Conservation (phyloP, 257 asterid species). For the Solanum acaule region DNA sequence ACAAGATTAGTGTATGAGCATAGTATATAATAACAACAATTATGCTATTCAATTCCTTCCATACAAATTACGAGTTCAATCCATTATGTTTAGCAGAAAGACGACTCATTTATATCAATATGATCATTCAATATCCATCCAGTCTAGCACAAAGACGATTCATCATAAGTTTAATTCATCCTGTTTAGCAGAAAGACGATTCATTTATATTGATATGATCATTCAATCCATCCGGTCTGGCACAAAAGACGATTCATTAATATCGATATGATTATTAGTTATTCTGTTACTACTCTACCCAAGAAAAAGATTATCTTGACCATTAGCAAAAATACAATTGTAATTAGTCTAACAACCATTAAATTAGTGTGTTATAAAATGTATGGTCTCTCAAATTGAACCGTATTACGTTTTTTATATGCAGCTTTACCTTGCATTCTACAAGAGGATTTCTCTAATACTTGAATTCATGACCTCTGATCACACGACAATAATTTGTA, state of each 20-base stretch:
- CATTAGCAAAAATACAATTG: not conserved
- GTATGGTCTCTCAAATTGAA: not conserved
- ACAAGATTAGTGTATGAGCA: not conserved
- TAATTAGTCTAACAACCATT: too few species aligned
- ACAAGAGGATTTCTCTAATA: too few species aligned
- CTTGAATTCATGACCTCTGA: not conserved
- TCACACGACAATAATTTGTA: not conserved
- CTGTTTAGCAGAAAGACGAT: not conserved
- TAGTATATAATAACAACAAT: not conserved
- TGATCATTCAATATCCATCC: not conserved
- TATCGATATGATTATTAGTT: not conserved
- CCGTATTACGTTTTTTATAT: not conserved
- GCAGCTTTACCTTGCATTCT: not conserved
- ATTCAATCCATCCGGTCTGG: not conserved
- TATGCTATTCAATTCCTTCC: not conserved
- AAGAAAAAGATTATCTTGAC: not conserved
- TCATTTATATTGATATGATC: not conserved
- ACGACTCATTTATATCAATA: not conserved
- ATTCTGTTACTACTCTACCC: not conserved
- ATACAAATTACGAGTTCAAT: not conserved
- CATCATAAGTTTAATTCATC: not conserved
- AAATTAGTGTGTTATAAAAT: too few species aligned
- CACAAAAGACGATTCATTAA: not conserved
- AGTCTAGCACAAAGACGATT: not conserved
- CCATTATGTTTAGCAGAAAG: not conserved